Base-by-base conservation (phyloP, 1,139 yeast species). In the Taphrina confusa region DNA sequence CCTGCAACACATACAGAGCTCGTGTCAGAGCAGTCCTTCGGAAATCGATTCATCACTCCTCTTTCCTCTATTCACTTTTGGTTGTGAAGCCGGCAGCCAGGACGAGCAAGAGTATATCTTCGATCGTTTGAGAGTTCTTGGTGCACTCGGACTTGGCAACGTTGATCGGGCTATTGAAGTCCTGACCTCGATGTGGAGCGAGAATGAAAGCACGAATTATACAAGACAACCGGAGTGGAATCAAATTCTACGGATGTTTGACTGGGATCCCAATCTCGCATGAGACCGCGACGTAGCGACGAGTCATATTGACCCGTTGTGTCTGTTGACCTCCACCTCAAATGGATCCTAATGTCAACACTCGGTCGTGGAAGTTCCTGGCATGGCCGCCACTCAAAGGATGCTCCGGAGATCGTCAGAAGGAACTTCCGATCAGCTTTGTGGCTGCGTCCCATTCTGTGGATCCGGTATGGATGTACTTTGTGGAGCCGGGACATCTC, bases 91-190 rank as follows among this genome's bases (percentile, higher is more conserved):
- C 2, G 27, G 22, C 12, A 22, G 39, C 6, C 22, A 14, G 9
- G 33, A 30, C 9, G 51, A 46, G 12, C 9, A 27, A 5, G 25
- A 46, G 11, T 31, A 30, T 18, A 27, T 46, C 8, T 18, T 28
- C 4, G 51, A 46, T 18, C 36, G 51, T 8, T 27, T 46, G 27
- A 31, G 27, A 9, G 37, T 28, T 9, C 39, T 46, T 12, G 18
- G 39, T 22, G 51, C 51, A 3, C 33, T 28, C 8, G 51, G 51
- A 1, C 39, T 46, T 20, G 51, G 51, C n/a, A 28, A 46, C 16
- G 51, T 46, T 5, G 51, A 46, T 46, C 51, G 51, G 14, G 51
- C 51, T 11, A 14, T 46, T n/a, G 51, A 46, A 14, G 51, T 46
- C 12, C 39, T 46, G 12, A 12, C 6, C 23, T 22, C 39, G 12